Base-by-base conservation (phyloP, 1,139 yeast species). In the Debaryomyces subglobosus region DNA sequence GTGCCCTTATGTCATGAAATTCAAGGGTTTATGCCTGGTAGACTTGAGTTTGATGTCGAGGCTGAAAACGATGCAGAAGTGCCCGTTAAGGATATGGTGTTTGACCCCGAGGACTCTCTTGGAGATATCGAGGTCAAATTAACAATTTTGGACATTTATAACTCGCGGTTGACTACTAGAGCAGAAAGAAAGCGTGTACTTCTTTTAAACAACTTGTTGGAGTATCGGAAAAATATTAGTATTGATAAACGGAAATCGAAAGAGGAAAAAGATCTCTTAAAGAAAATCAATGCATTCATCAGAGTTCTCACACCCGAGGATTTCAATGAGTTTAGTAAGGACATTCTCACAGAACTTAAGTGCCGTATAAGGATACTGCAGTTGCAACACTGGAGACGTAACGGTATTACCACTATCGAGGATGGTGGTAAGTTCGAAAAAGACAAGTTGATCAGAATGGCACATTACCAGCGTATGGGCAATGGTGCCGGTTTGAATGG, bases 1-100 rank as follows among this genome's bases (percentile, higher is more conserved):
- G 96, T 89, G 7, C 99, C 99, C 0, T 79, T 95, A 46, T 92
- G 98, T 71, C 98, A 95, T 63, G 98, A 95, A 62, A 84, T 94
- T 53, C 98, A 94, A 67, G 98, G 97, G 3, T 94, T 86, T 65
- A 94, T 95, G 99, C 99, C 99, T 33, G 99, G 99, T 43, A 82
- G 99, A 60, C 74, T 94, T 54, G 99, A 94, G 65, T 94, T 94
- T 67, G 99, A 94, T 62, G 89, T 86, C 51, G 99, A 94, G 65
- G 91, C 89, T 36, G 99, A 95, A 64, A 94, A 94, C 62, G 99
- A 94, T 46, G 99, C 99, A 0, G 99, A 94, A 67, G 78, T 87
- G 48, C 85, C 96, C 0, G 90, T 94, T 34, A 95, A 94, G 64
- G 99, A 95, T 64, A 89, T 94, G 94, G 81, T 87, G 6, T 94